Evolutionary conservation across 345 rosid genomes (phyloP).

Genomic region (Dipteronia dyeriana): DNA sequence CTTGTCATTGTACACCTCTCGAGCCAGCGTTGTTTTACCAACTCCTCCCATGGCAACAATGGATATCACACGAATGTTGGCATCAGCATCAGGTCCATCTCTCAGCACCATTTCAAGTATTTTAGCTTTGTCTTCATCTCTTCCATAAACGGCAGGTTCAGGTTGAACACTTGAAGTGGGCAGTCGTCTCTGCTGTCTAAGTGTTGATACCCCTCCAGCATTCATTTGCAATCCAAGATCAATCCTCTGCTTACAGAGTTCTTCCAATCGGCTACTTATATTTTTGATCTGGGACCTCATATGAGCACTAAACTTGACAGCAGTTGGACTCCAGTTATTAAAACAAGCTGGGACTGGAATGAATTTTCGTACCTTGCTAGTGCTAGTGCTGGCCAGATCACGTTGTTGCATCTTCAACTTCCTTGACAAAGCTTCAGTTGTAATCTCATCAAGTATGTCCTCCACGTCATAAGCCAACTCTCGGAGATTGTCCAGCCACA

Average conservation of each 20-base stretch:
- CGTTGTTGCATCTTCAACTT: background rate
- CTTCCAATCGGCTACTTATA: background rate
- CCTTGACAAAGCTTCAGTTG: background rate
- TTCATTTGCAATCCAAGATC: background rate
- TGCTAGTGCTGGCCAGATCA: background rate
- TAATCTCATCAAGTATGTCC: slow-evolving; percentile 9
- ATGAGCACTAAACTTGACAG: background rate
- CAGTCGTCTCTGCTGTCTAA: background rate
- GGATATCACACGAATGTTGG: background rate
- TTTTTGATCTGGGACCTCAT: slow-evolving; percentile 2
- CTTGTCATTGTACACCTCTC: background rate
- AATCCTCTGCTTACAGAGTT: background rate
- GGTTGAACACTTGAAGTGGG: background rate
- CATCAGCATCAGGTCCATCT: background rate
- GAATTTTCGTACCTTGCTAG: background rate
- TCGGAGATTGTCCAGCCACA: slow-evolving; percentile 10
- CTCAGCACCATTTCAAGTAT: background rate
- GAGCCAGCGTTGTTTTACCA: slow-evolving; percentile 1
- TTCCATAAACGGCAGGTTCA: background rate
- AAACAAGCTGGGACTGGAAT: background rate
- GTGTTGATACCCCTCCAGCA: background rate
- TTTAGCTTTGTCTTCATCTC: slow-evolving; percentile 1
- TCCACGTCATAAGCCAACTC: slow-evolving; percentile 15
- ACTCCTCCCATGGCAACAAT: slow-evolving; percentile 7
- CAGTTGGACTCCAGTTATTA: background rate